Evolutionary conservation across 2,329 filamentous ascomycete species (phyloP).

Genomic region (Xylariaceae sp.): DNA sequence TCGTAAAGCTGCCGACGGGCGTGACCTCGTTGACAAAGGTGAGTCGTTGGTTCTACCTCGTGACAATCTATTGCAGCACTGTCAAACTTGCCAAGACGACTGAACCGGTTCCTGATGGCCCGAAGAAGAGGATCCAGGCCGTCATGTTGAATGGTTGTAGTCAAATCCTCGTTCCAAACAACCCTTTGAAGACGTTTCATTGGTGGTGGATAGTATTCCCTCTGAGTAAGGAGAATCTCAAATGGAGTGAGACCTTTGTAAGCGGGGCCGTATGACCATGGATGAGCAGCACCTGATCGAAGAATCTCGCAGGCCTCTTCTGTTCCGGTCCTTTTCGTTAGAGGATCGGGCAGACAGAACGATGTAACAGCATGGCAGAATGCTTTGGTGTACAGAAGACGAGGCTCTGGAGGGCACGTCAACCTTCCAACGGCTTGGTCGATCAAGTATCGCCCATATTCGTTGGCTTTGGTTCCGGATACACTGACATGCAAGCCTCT

Average conservation of each 20-base stretch:
- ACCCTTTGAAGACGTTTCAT: background rate
- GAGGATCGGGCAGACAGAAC: slow-evolving; percentile 44
- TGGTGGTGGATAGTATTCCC: background rate
- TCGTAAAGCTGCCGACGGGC: too few species aligned
- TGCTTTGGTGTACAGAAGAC: slow-evolving; percentile 6
- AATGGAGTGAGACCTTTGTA: background rate
- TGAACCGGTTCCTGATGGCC: too few species aligned
- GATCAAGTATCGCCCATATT: slow-evolving; percentile 1
- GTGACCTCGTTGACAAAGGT: too few species aligned
- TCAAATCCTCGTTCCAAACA: background rate
- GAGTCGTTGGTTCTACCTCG: too few species aligned
- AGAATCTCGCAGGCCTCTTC: slow-evolving; percentile 50
- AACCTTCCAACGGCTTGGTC: slow-evolving; percentile 2
- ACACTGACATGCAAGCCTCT: background rate
- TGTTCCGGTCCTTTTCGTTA: slow-evolving; percentile 51
- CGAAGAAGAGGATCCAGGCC: too few species aligned
- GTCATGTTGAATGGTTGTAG: background rate
- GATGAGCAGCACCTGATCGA: slow-evolving; percentile 21
- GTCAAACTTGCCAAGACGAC: too few species aligned
- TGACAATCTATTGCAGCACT: too few species aligned
- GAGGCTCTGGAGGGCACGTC: slow-evolving; percentile 4
- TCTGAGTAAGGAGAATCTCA: background rate
- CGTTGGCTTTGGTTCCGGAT: slow-evolving; percentile 2
- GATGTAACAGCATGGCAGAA: slow-evolving; percentile 53
- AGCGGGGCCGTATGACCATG: background rate